Evolutionary conservation across 257 asterid genomes (phyloP).

Genomic region (Coffea eugenioides): DNA sequence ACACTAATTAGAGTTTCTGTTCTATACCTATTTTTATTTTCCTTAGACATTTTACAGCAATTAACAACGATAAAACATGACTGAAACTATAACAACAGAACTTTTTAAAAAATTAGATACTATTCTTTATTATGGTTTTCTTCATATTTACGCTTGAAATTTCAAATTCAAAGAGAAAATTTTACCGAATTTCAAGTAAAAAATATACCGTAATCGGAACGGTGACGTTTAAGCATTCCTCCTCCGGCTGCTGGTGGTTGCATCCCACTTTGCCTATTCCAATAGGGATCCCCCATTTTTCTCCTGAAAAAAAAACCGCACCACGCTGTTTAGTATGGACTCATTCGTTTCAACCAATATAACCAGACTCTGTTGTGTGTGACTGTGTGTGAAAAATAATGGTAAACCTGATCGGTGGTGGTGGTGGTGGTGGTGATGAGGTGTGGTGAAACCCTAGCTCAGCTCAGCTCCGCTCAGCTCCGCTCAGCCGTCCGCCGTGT

Average conservation of each 20-base stretch:
- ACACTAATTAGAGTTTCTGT: background rate
- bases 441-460: constrained; percentile 20
- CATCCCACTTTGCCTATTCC: constrained; percentile 36
- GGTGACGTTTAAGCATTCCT: constrained; percentile 45
- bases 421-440: background rate
- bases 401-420: constrained; percentile 3
- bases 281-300: constrained; percentile 44
- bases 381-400: background rate
- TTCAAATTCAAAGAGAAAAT: background rate
- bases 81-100: background rate
- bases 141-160: background rate
- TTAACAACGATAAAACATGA: background rate
- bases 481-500: constrained; percentile 5
- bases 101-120: no score
- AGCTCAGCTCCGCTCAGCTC: constrained; percentile 1
- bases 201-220: constrained; percentile 38
- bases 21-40: background rate
- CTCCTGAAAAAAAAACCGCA: constrained; percentile 8
- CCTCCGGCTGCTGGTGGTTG: constrained; percentile 29
- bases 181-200: background rate
- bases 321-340: background rate
- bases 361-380: background rate
- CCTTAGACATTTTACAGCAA: background rate
- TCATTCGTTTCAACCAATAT: background rate
- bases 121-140: no score